Percentiles rank a stretch among this genome's conserved stretches.
phyloP scores from a whole-genome alignment of 441 rosid genomes.

The Erysimum pusillum region DNA sequence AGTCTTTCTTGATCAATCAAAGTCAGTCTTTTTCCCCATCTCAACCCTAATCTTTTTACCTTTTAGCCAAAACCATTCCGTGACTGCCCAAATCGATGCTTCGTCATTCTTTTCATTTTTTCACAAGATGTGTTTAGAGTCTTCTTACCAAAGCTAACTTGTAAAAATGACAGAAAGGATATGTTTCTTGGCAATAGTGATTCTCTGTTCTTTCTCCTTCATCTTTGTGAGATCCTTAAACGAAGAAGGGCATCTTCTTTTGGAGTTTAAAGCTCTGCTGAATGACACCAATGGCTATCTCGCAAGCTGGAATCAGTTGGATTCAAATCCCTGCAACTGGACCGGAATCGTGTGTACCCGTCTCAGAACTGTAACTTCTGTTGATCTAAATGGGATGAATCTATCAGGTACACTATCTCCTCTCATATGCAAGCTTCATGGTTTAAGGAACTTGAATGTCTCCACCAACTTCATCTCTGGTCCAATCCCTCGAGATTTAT shows the following conservation, averaged over 20 bases:
- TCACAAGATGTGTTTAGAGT: constrained; percentile 22
- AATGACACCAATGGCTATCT: constrained; percentile 54
- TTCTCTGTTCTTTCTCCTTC: constrained; percentile 45
- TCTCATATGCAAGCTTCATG: constrained; percentile 55
- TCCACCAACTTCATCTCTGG: constrained; percentile 62
- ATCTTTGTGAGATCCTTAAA: constrained; percentile 43
- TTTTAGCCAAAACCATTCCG: constrained; percentile 32
- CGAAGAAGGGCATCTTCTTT: constrained; percentile 49
- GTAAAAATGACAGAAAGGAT: constrained; percentile 35
- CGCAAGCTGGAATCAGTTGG: constrained; percentile 55
- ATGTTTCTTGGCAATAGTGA: constrained; percentile 23
- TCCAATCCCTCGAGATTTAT: constrained; percentile 53
- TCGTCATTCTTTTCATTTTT: constrained; percentile 21
- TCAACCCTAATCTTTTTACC: constrained; percentile 17
- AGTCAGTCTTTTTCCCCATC: constrained; percentile 7
- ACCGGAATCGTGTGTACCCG: constrained; percentile 54
- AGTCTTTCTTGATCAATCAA: constrained; percentile 42
- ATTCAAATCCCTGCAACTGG: constrained; percentile 63
- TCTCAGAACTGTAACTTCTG: constrained; percentile 51
- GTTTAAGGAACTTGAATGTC: constrained; percentile 51
- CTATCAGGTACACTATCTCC: constrained; percentile 63
- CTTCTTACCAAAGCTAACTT: constrained; percentile 28
- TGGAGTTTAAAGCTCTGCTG: constrained; percentile 59
- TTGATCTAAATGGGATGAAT: constrained; percentile 54
- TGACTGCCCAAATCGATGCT: constrained; percentile 20